phyloP scores from a whole-genome alignment of 2,329 filamentous ascomycete species.

The Cercospora janseana region DNA sequence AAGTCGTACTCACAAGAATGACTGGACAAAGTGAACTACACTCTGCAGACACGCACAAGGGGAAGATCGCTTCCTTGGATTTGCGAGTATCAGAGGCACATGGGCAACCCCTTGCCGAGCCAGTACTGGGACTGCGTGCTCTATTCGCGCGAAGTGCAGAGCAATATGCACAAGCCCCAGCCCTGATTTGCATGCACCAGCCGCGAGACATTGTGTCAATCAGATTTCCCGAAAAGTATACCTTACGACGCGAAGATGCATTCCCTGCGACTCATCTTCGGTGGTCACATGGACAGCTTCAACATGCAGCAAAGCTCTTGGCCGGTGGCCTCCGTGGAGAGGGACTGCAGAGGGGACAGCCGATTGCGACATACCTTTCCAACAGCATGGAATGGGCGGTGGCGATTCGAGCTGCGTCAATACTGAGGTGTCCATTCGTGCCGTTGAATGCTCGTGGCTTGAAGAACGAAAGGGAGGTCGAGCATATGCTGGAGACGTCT shows the following conservation, averaged over 20 bases:
- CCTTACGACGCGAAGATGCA: not conserved
- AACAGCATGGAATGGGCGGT: conserved; percentile 14
- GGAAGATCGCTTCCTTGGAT: not conserved
- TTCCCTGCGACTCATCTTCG: not conserved
- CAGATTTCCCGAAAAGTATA: not conserved
- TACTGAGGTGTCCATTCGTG: conserved; percentile 17
- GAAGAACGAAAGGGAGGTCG: conserved; percentile 8
- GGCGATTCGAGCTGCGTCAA: conserved; percentile 10
- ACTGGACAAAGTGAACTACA: not conserved
- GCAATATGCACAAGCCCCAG: not conserved
- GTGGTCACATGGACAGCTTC: conserved; percentile 7
- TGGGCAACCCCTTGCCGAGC: not conserved
- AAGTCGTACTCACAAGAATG: not conserved
- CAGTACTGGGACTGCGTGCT: conserved; percentile 1
- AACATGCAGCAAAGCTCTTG: conserved; percentile 5
- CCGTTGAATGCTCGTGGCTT: conserved; percentile 17
- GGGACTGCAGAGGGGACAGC: conserved; percentile 1
- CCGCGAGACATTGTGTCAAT: conserved; percentile 1
- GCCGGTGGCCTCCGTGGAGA: not conserved
- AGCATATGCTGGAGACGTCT: conserved; percentile 13
- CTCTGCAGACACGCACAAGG: not conserved
- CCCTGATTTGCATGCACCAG: conserved; percentile 7
- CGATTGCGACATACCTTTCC: conserved; percentile 7
- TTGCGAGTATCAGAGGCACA: conserved; percentile 1
- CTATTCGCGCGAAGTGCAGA: conserved; percentile 1